Evolutionary conservation across 2,329 filamentous ascomycete genomes (phyloP), one percentile per base, ranked within the genome.

Genomic region (Colletotrichum lentis): DNA sequence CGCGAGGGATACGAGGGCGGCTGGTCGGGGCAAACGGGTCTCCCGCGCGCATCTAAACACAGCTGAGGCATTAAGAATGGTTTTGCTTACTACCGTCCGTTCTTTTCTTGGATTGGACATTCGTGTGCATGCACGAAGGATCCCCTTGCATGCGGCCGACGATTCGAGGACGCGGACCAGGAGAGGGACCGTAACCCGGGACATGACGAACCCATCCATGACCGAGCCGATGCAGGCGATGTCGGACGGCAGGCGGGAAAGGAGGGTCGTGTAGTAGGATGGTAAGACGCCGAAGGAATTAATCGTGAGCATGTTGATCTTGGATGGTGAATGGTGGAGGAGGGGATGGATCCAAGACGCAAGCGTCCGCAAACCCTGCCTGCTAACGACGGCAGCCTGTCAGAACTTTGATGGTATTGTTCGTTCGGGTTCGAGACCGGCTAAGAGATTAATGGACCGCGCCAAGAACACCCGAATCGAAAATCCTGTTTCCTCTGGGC

Each of bases 71-170:
- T 35, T 11, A 10, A 35, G 8, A 37, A 53, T n/a, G 49, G 27
- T 53, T 24, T 24, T 37, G 27, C 31, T 53, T 52, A 12, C 24
- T n/a, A 10, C 16, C n/a, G 6, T 12, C 3, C 11, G 7, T 22
- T 22, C 31, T 37, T 53, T 37, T 37, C 31, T 37, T 37, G 12
- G 50, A 22, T 35, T 37, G 20, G 50, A 10, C 10, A 22, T 16
- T 53, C n/a, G n/a, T 53, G 31, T 31, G n/a, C 31, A 54, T 22
- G 52, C 31, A 54, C n/a, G 31, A 53, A 53, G 31, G 35, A 37
- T 22, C 3, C 5, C 6, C 16, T 16, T 18, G 35, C 52, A 54
- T 35, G 11, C 18, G 12, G 22, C 52, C 39, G n/a, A 54, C 11
- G 31, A n/a, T 22, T 22, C 31, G 20, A 39, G n/a, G 2, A 24